Conservation (phyloP, 352 stramenopile genomes). For the Globisporangium splendens region DNA sequence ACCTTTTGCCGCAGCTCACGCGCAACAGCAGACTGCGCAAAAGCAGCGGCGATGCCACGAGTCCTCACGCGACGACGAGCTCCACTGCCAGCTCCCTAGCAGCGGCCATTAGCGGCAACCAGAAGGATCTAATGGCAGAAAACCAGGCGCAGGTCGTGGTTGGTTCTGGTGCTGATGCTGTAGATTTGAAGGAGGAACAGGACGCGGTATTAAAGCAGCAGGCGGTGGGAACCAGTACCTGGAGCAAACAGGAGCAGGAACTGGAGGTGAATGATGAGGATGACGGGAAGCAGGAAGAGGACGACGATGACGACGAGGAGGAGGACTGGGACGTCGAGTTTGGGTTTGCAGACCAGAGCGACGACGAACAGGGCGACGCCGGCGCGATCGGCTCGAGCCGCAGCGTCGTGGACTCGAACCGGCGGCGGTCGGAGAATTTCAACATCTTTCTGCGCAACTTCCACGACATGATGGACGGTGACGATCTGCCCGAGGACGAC, state of each 20-base stretch:
- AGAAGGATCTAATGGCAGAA: neutral
- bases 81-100: slow-evolving; percentile 1
- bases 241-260: neutral
- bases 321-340: slow-evolving; percentile 83
- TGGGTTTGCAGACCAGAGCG: slow-evolving; percentile 41
- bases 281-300: neutral
- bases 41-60: slow-evolving; percentile 22
- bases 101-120: slow-evolving; percentile 5
- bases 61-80: slow-evolving; percentile 8
- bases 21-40: slow-evolving; percentile 19
- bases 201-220: no score
- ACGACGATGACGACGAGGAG: slow-evolving; percentile 37
- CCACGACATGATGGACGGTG: slow-evolving; percentile 74
- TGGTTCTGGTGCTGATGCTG: no score
- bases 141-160: no score
- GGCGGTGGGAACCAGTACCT: no score
- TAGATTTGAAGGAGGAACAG: no score
- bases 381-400: slow-evolving; percentile 21
- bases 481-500: slow-evolving; percentile 56
- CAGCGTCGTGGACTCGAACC: slow-evolving; percentile 48
- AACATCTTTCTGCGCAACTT: slow-evolving; percentile 81
- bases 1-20: slow-evolving; percentile 21
- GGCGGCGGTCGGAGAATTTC: slow-evolving; percentile 66
- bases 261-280: neutral
- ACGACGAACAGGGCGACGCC: slow-evolving; percentile 35